A percentile compares a stretch with the other conserved stretches of the same genome.
These are phyloP conservation scores for Mycena galericulata DNA, from an alignment of 768 basidiomycete species.

Conservation along the genomic window DNA sequence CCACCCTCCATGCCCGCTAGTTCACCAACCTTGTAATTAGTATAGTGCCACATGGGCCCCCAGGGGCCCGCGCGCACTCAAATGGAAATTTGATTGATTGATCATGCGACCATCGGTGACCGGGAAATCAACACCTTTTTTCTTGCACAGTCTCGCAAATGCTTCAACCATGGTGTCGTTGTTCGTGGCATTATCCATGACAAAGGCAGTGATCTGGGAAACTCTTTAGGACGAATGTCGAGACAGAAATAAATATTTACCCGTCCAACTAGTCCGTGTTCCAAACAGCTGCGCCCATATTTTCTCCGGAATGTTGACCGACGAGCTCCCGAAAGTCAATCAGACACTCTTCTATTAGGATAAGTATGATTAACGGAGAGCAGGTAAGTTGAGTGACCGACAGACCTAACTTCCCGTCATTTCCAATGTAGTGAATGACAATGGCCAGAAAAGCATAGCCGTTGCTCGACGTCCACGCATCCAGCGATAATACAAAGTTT, in stretches of 20 bases:
- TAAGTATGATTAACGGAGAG: no score
- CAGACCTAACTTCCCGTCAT: conserved; percentile 40
- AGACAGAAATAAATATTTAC: conserved; percentile 29
- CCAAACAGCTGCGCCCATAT: conserved; percentile 51
- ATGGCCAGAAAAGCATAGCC: conserved; percentile 45
- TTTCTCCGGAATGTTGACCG: conserved; percentile 48
- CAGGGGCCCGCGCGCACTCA: no score
- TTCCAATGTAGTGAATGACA: conserved; percentile 43
- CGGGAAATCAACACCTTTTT: conserved; percentile 38
- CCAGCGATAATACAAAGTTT: conserved; percentile 37
- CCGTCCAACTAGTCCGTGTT: conserved; percentile 39
- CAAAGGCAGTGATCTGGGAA: conserved; percentile 43
- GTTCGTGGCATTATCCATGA: conserved; percentile 43
- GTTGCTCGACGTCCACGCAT: conserved; percentile 48
- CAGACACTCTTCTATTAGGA: conserved; percentile 45
- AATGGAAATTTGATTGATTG: no score
- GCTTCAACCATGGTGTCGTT: conserved; percentile 46
- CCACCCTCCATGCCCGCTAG: no score
- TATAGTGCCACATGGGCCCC: no score
- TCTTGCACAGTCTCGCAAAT: conserved; percentile 31
- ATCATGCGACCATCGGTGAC: conserved; percentile 37
- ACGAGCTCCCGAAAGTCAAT: conserved; percentile 52
- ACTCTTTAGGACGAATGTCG: background rate
- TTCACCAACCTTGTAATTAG: no score
- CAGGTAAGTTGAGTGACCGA: background rate